Base-by-base conservation (phyloP, 441 rosid genomes). In the Jatropha podagrica region DNA sequence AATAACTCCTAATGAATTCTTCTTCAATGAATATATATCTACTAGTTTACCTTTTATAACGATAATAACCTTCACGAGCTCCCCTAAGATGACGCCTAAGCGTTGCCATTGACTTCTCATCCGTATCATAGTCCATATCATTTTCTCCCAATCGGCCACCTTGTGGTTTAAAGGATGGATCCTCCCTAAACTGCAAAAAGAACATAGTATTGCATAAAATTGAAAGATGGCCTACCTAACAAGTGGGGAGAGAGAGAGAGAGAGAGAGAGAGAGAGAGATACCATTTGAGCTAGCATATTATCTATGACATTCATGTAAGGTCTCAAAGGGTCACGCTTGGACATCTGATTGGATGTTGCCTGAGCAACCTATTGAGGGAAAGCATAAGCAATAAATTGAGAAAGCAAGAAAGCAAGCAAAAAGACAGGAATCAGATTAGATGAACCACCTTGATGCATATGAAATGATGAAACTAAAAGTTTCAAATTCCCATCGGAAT, bases 331-430 rank as follows among this genome's bases (percentile, higher is more conserved):
- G 85, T 96, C 99, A 70, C 96, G 98, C 88, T 92, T 96, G 78
- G 99, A 94, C 98, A 96, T 94, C 82, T 96, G 99, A 76, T 88
- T 92, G 66, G 99, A 96, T 72, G 99, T 96, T 74, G 99, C 98
- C 85, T 94, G 98, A 82, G 99, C 98, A 82, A 96, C 96, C 99
- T 96, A 81, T 74, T 71, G 70, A 78, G 77, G 73, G 9, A 69
- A 76, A 76, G 55, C 32, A 18, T 15, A 64, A 55, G 11, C 7
- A 4, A 38, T 41, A 65, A 70, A n/a, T n/a, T 4, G 18, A 42
- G 18, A 27, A 11, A 38, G 58, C 12, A 14, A 52, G 72, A 37
- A 67, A 12, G 59, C 20, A 68, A 74, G 32, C 69, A 14, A 49
- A 40, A 38, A 37, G 41, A 17, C 26, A 26, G 46, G 8, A 27